phyloP scores from a whole-genome alignment of 768 basidiomycete species.

The Amanita rubescens region DNA sequence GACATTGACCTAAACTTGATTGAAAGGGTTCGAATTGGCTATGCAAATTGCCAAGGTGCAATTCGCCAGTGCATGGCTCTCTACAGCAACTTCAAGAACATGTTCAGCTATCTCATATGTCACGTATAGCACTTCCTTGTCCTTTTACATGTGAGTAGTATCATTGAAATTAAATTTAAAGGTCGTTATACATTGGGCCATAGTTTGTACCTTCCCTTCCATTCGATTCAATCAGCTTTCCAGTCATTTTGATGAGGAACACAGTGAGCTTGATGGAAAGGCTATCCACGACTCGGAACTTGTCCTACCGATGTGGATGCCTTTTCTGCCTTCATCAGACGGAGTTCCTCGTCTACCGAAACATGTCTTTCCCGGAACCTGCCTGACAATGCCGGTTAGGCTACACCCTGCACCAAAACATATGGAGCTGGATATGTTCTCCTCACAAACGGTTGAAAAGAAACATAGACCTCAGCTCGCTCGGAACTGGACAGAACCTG shows the following conservation, averaged over 20 bases:
- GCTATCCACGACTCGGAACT: not conserved
- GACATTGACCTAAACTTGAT: too few species aligned
- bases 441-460: not conserved
- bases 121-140: not conserved
- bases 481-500: not conserved
- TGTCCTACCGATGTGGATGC: not conserved
- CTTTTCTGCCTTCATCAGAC: slow-evolving; percentile 5
- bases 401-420: not conserved
- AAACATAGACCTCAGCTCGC: not conserved
- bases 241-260: slow-evolving; percentile 1
- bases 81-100: not conserved
- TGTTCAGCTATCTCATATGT: not conserved
- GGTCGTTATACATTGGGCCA: not conserved
- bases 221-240: not conserved
- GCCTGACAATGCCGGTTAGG: not conserved
- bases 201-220: not conserved
- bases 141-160: slow-evolving; percentile 1
- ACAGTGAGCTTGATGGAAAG: slow-evolving; percentile 1
- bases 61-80: slow-evolving; percentile 2
- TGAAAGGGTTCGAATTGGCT: not conserved
- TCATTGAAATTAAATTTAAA: not conserved
- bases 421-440: not conserved
- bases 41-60: slow-evolving; percentile 4
- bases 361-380: not conserved
- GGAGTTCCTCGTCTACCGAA: not conserved